Conservation (phyloP, 352 stramenopile genomes). For the Phytopythium oedochilum region DNA sequence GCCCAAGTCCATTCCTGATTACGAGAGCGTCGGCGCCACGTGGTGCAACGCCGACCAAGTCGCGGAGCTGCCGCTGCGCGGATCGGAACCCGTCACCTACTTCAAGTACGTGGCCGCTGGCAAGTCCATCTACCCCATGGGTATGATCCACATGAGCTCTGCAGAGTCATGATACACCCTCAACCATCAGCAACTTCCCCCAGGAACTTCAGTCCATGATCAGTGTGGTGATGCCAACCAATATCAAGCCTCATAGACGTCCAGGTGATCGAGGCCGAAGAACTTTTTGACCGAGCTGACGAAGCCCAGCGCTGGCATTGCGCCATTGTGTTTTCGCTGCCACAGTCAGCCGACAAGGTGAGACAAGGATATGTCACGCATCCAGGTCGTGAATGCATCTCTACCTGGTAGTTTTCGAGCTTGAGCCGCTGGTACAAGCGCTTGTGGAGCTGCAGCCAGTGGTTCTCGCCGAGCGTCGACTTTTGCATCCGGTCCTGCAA, state of each 20-base stretch:
- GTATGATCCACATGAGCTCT: slow-evolving; percentile 65
- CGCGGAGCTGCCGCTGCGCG: slow-evolving; percentile 52
- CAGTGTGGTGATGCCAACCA: background rate
- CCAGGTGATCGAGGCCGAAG: slow-evolving; percentile 47
- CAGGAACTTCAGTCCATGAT: background rate
- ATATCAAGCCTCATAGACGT: slow-evolving; percentile 58
- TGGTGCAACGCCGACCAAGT: slow-evolving; percentile 79
- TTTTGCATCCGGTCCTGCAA: slow-evolving; percentile 92
- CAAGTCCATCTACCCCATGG: slow-evolving; percentile 72
- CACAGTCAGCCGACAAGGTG: background rate
- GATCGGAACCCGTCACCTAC: slow-evolving; percentile 67
- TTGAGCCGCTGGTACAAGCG: slow-evolving; percentile 71
- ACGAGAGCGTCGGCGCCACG: slow-evolving; percentile 76
- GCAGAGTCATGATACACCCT: slow-evolving; percentile 17
- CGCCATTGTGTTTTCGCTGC: slow-evolving; percentile 67
- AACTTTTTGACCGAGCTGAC: slow-evolving; percentile 66
- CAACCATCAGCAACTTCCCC: slow-evolving; percentile 5
- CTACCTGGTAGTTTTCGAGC: slow-evolving; percentile 57
- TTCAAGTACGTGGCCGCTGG: slow-evolving; percentile 68
- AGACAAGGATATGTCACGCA: background rate
- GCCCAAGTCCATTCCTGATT: slow-evolving; percentile 86
- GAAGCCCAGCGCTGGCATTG: slow-evolving; percentile 42
- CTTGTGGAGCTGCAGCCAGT: slow-evolving; percentile 80
- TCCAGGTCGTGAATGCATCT: no score
- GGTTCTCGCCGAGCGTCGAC: slow-evolving; percentile 71